Evolutionary conservation across 78 protist genomes (phyloP).

Genomic region (Dictyostelium capitatum): DNA sequence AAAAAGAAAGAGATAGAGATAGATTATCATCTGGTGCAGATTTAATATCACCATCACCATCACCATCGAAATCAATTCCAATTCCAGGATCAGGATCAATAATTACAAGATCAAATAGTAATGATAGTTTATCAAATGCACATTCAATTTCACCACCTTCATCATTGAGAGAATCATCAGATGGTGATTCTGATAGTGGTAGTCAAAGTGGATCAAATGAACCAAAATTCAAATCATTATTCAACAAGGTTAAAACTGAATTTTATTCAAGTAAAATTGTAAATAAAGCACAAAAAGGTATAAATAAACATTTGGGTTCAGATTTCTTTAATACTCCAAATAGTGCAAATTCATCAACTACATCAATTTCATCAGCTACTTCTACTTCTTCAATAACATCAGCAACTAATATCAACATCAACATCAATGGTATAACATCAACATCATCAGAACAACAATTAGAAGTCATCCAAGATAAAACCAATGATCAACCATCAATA

Average conservation of each 20-base stretch:
- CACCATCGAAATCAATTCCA: conserved; percentile 11
- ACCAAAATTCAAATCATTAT: conserved; percentile 9
- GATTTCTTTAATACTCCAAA: conserved; percentile 48
- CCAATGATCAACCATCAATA: not conserved
- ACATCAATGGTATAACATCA: not conserved
- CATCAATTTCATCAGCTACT: not conserved
- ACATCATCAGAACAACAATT: conserved; percentile 9
- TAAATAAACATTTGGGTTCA: conserved; percentile 50
- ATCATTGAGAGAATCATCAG: conserved; percentile 22
- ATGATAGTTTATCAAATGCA: not conserved
- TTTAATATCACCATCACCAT: not conserved
- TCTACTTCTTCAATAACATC: not conserved
- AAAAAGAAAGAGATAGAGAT: not conserved
- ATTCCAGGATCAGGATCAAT: not conserved
- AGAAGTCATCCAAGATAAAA: not conserved
- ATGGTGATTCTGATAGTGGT: conserved; percentile 1
- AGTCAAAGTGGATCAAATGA: not conserved
- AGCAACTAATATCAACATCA: not conserved
- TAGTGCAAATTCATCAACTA: not conserved
- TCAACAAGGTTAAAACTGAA: conserved; percentile 40
- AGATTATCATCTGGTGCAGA: not conserved
- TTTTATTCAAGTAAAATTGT: conserved; percentile 38
- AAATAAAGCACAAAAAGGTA: conserved; percentile 54
- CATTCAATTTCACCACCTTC: not conserved
- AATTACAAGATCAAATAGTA: not conserved